phyloP scores from a whole-genome alignment of 192 early-diverging fungal genomes.

The Backusella psychrophila region DNA sequence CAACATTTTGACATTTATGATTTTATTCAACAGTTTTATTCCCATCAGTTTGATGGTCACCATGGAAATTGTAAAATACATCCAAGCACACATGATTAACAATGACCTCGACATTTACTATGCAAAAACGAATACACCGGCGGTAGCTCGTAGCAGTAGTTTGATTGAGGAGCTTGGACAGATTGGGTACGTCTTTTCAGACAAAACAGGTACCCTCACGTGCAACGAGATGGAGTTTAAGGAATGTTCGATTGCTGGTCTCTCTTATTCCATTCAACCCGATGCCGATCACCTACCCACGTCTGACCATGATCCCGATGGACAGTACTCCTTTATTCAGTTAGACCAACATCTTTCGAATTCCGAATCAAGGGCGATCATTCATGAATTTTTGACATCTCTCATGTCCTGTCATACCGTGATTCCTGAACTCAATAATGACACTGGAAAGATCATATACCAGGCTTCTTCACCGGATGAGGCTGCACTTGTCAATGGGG shows the following conservation, averaged over 20 bases:
- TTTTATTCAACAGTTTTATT: constrained; percentile 98
- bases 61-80: constrained; percentile 96
- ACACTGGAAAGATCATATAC: constrained; percentile 70
- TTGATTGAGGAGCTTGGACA: constrained; percentile 93
- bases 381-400: constrained; percentile 87
- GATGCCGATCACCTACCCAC: constrained; percentile 78
- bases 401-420: constrained; percentile 94
- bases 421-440: constrained; percentile 75
- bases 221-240: constrained; percentile 66
- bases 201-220: constrained; percentile 34
- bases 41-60: constrained; percentile 98
- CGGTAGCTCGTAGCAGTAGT: constrained; percentile 79
- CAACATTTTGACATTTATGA: constrained; percentile 94
- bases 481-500: constrained; percentile 78
- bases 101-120: constrained; percentile 95
- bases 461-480: constrained; percentile 95
- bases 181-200: constrained; percentile 73
- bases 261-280: constrained; percentile 83
- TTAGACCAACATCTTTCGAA: constrained; percentile 53
- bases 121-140: constrained; percentile 90
- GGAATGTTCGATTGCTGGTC: constrained; percentile 89
- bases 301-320: constrained; percentile 63
- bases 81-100: constrained; percentile 86
- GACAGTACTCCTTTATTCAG: constrained; percentile 61
- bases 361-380: constrained; percentile 55